Conservation (phyloP, 2,329 filamentous ascomycete species). For the Penicillium griseofulvum region DNA sequence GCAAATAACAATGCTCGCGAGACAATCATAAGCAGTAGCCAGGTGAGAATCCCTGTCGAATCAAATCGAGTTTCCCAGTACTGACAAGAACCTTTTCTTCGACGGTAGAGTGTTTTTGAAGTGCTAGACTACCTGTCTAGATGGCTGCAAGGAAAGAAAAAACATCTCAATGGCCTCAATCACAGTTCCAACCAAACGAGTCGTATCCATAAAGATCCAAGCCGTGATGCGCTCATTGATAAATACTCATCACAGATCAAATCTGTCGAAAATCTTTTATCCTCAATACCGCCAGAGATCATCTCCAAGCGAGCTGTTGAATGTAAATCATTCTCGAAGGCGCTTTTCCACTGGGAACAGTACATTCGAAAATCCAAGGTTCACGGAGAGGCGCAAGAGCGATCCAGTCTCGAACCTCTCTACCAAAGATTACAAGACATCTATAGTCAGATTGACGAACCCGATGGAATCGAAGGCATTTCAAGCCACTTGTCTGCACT, state of each 20-base stretch:
- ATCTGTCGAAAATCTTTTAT: constrained; percentile 70
- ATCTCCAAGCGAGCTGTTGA: constrained; percentile 83
- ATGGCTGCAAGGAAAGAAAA: constrained; percentile 80
- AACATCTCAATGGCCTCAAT: constrained; percentile 41
- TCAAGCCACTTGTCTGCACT: constrained; percentile 80
- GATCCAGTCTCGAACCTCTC: constrained; percentile 58
- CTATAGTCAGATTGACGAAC: constrained; percentile 96
- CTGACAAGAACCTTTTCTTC: background rate
- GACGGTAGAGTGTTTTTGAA: constrained; percentile 72
- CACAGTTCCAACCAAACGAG: constrained; percentile 28
- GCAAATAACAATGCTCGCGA: constrained; percentile 63
- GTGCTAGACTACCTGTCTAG: constrained; percentile 87
- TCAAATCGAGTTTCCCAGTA: constrained; percentile 8
- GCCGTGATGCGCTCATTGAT: constrained; percentile 29
- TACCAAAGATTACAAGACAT: constrained; percentile 84
- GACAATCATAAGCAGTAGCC: constrained; percentile 78
- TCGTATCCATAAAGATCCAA: constrained; percentile 29
- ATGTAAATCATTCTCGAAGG: constrained; percentile 87
- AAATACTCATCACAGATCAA: constrained; percentile 48
- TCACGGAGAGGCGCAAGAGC: constrained; percentile 49
- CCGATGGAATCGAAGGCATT: constrained; percentile 92
- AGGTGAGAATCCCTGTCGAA: constrained; percentile 55
- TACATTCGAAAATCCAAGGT: constrained; percentile 64
- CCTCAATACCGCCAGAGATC: constrained; percentile 67
- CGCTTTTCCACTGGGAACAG: constrained; percentile 92